Percentiles rank a stretch among this genome's conserved stretches.
These are phyloP conservation scores for Phyllosticta citrichinensis DNA, from an alignment of 2,329 filamentous ascomycete species.

Conservation along the genomic window DNA sequence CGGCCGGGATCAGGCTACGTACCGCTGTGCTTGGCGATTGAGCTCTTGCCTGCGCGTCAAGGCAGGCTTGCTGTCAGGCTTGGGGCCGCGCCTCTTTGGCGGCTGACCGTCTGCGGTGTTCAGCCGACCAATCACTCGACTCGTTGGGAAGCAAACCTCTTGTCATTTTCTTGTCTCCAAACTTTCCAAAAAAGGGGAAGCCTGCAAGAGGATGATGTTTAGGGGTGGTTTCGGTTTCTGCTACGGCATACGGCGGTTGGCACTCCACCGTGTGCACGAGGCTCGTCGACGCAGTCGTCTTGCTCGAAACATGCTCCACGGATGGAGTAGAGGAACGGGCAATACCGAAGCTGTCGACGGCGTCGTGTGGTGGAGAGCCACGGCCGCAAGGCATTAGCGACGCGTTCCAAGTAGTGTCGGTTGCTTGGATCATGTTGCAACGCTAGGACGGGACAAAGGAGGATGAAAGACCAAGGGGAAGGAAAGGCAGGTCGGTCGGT, in stretches of 20 bases:
- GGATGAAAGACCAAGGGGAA: neutral
- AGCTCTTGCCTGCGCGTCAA: slow-evolving; percentile 85
- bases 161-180: slow-evolving; percentile 11
- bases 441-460: neutral
- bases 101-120: slow-evolving; percentile 60
- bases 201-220: slow-evolving; percentile 1
- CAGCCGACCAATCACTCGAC: neutral
- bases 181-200: slow-evolving; percentile 12
- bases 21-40: slow-evolving; percentile 94
- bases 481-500: neutral
- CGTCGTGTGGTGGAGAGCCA: slow-evolving; percentile 1
- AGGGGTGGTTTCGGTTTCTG: neutral
- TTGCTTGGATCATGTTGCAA: neutral
- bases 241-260: neutral
- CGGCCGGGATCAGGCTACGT: slow-evolving; percentile 16
- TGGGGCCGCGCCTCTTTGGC: slow-evolving; percentile 83
- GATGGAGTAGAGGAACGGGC: neutral
- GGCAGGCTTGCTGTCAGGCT: slow-evolving; percentile 92
- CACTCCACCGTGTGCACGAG: slow-evolving; percentile 1
- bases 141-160: slow-evolving; percentile 8
- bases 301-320: neutral
- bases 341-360: neutral
- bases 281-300: neutral
- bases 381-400: slow-evolving; percentile 2
- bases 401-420: slow-evolving; percentile 1